Evolutionary conservation across 2,329 filamentous ascomycete genomes (phyloP).

Genomic region (Nothophoma quercina): DNA sequence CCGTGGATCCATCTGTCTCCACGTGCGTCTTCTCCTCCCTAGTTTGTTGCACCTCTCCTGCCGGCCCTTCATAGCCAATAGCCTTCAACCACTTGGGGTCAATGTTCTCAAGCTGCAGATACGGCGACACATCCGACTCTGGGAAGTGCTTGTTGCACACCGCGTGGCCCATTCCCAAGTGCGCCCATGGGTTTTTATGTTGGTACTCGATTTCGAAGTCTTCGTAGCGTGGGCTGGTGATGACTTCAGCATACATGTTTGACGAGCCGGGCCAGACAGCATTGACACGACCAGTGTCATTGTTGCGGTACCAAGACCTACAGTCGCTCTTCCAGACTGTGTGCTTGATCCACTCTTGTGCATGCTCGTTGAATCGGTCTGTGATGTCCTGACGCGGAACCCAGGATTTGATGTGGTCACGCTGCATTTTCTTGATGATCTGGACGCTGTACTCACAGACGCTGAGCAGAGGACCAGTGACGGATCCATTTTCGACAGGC

Average conservation of each 20-base stretch:
- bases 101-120: conserved; percentile 51
- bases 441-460: conserved; percentile 53
- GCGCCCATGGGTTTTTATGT: conserved; percentile 53
- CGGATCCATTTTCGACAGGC: conserved; percentile 57
- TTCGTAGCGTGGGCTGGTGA: conserved; percentile 51
- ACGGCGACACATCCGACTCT: conserved; percentile 48
- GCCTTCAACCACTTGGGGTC: conserved; percentile 53
- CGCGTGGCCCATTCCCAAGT: conserved; percentile 53
- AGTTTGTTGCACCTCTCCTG: conserved; percentile 22
- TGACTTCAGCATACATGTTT: conserved; percentile 57
- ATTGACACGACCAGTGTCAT: conserved; percentile 46
- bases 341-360: conserved; percentile 58
- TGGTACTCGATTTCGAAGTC: conserved; percentile 54
- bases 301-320: conserved; percentile 57
- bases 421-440: conserved; percentile 57
- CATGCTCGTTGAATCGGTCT: conserved; percentile 54
- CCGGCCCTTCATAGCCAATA: conserved; percentile 30
- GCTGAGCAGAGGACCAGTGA: conserved; percentile 51
- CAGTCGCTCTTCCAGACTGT: conserved; percentile 59
- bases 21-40: conserved; percentile 18
- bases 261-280: conserved; percentile 61
- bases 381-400: conserved; percentile 52
- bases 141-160: conserved; percentile 29
- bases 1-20: conserved; percentile 1
- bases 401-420: conserved; percentile 54